These are phyloP conservation scores for Trichosporon faecale DNA, from an alignment of 1,284 basidiomycete genomes.

Conservation along the genomic window DNA sequence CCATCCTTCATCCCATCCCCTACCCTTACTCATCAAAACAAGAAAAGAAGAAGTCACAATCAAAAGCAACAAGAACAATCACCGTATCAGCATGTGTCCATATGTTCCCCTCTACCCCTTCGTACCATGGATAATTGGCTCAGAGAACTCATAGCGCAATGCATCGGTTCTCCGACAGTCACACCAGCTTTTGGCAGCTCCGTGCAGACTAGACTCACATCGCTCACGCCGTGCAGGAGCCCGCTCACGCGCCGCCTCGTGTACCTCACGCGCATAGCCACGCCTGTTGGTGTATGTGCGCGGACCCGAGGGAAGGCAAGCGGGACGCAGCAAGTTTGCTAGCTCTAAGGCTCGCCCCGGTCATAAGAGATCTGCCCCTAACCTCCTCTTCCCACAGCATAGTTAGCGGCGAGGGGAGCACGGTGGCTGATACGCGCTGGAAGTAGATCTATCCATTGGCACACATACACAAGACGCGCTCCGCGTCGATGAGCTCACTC, in stretches of 20 bases:
- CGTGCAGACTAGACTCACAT: no score
- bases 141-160: background rate
- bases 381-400: no score
- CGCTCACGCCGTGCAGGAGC: no score
- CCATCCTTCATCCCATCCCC: background rate
- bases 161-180: background rate
- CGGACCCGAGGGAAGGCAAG: no score
- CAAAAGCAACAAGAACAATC: constrained; percentile 2
- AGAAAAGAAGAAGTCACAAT: constrained; percentile 5
- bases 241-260: background rate
- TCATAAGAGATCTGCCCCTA: no score
- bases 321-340: background rate
- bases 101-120: background rate
- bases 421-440: no score
- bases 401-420: no score
- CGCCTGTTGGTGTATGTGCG: background rate
- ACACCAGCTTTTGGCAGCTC: background rate
- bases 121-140: background rate
- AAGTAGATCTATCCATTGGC: no score
- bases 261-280: background rate
- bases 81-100: background rate
- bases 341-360: background rate
- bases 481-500: no score
- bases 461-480: no score
- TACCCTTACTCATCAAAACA: background rate